These are phyloP conservation scores for Agaricus bisporus DNA, from an alignment of 768 basidiomycete genomes.

Conservation along the genomic window DNA sequence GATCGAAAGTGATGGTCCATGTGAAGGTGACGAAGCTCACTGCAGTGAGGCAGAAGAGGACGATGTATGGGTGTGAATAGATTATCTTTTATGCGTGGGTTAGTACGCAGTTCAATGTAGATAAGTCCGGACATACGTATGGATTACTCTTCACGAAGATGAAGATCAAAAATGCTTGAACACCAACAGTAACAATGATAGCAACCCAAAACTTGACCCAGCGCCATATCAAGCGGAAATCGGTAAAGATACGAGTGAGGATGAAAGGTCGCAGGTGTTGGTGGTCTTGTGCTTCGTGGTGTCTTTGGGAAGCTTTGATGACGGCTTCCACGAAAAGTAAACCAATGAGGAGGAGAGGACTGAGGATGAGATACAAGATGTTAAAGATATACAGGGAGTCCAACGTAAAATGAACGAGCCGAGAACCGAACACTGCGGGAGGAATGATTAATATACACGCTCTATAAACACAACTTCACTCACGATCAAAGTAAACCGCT, in stretches of 20 bases:
- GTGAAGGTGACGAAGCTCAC: constrained; percentile 42
- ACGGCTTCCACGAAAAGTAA: constrained; percentile 28
- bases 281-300: neutral
- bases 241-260: constrained; percentile 7
- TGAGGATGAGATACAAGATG: constrained; percentile 54
- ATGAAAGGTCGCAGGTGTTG: neutral
- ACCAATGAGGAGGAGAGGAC: constrained; percentile 48
- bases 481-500: constrained; percentile 70
- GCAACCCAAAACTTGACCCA: constrained; percentile 63
- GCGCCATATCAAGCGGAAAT: constrained; percentile 30
- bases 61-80: constrained; percentile 38
- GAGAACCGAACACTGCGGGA: constrained; percentile 49
- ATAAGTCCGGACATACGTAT: constrained; percentile 40
- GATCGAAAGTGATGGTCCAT: constrained; percentile 24
- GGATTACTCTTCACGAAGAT: constrained; percentile 52
- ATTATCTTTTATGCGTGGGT: constrained; percentile 11
- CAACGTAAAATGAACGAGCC: constrained; percentile 51
- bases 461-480: constrained; percentile 18
- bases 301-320: constrained; percentile 9
- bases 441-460: neutral
- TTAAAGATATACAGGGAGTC: constrained; percentile 47
- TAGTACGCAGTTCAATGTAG: neutral
- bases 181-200: constrained; percentile 34
- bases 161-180: constrained; percentile 43
- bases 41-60: constrained; percentile 37